Base-by-base conservation (phyloP, 2,329 filamentous ascomycete genomes). In the Aspergillus fischeri region DNA sequence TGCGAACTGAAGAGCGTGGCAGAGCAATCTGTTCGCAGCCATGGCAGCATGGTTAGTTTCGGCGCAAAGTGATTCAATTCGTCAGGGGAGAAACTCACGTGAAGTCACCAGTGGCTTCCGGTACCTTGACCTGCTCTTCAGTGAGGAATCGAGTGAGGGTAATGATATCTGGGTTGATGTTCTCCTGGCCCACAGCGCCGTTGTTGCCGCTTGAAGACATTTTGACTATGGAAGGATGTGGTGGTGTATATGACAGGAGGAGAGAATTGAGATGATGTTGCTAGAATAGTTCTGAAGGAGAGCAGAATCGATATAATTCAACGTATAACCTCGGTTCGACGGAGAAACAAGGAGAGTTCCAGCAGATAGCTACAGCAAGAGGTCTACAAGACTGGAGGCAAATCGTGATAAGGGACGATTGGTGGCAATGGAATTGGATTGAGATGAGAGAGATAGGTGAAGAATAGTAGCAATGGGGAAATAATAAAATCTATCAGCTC, bases 1-100 rank as follows among this genome's bases (percentile, higher is more conserved):
- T 64, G 94, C 93, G 82, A 97, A 99, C 78, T 97, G 94, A 58
- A 99, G 89, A 59, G 94, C 92, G 75, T 99, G 94, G 83, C 92
- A 97, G 59, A 99, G 86, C 53, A 99, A 85, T 69, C 92, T 97
- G 69, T 29, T 1, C 9, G 28, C 21, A 42, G 11, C 9, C 21
- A 14, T 24, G 44, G 24, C 11, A 29, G 32, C 29, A 25, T 21
- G 8, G 29, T 53, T 32, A 50, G 35, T 38, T 48, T 27, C 38
- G n/a, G 14, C 21, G 6, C 42, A 17, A 1, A 44, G 3, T 28
- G 38, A 11, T 47, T 27, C 25, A 11, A 32, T 7, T 6, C 0
- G n/a, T 28, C 48, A 24, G 27, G 54, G 45, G 49, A 29, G 47
- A 20, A 20, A 78, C 89, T 60, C 83, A 96, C 91, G 94, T 99